These are phyloP conservation scores for Coemansia javaensis DNA, from an alignment of 192 early-diverging fungal species.

Conservation along the genomic window DNA sequence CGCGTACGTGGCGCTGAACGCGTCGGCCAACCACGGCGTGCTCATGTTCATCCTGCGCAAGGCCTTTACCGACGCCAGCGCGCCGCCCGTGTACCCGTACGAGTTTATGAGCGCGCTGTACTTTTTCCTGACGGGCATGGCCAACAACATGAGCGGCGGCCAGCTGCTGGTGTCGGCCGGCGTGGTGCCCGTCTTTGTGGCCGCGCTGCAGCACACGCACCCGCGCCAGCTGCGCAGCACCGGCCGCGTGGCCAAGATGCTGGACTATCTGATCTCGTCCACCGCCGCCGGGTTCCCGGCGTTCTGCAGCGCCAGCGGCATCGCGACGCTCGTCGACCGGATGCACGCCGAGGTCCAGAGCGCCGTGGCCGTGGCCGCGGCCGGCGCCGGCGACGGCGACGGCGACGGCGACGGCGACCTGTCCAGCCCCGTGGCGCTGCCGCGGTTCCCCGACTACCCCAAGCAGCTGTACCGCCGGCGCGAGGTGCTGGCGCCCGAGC, in stretches of 20 bases:
- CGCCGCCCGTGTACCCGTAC: slow-evolving; percentile 25
- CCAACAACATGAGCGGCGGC: slow-evolving; percentile 75
- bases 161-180: slow-evolving; percentile 90
- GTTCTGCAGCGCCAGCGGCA: slow-evolving; percentile 79
- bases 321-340: slow-evolving; percentile 69
- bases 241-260: slow-evolving; percentile 66
- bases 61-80: slow-evolving; percentile 56
- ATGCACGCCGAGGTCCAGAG: slow-evolving; percentile 56
- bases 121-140: slow-evolving; percentile 69
- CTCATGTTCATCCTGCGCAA: slow-evolving; percentile 78
- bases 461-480: slow-evolving; percentile 38
- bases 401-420: no score
- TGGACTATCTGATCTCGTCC: slow-evolving; percentile 80
- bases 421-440: slow-evolving; percentile 30
- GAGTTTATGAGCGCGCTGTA: slow-evolving; percentile 85
- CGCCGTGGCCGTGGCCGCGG: slow-evolving; percentile 26
- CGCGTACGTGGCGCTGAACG: slow-evolving; percentile 81
- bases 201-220: slow-evolving; percentile 64
- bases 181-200: slow-evolving; percentile 73
- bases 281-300: slow-evolving; percentile 65
- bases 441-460: slow-evolving; percentile 18
- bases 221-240: slow-evolving; percentile 55
- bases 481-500: slow-evolving; percentile 62
- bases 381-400: slow-evolving; percentile 20
- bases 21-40: slow-evolving; percentile 88